phyloP scores from a whole-genome alignment of 208 protist species.

The Blechomonas ayalai region DNA sequence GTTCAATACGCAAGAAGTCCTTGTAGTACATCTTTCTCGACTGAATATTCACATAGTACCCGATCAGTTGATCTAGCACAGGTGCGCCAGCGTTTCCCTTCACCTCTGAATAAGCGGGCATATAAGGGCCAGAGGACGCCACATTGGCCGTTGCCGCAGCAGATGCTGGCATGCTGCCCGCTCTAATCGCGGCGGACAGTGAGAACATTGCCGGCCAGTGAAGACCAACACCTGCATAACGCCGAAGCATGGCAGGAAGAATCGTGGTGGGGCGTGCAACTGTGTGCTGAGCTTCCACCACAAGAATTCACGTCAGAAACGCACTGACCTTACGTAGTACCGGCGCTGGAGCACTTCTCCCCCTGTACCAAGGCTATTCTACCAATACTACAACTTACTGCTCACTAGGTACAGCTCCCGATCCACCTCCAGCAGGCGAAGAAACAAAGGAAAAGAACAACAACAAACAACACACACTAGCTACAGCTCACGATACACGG shows the following conservation, averaged over 20 bases:
- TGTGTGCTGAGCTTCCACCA: too few species aligned
- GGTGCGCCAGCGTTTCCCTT: slow-evolving; percentile 48
- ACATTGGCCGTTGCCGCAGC: slow-evolving; percentile 38
- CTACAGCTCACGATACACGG: too few species aligned
- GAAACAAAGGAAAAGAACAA: background rate
- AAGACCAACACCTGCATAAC: slow-evolving; percentile 24
- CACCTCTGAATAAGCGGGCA: slow-evolving; percentile 75
- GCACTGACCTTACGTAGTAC: too few species aligned
- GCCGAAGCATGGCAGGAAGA: slow-evolving; percentile 5
- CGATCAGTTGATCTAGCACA: slow-evolving; percentile 86
- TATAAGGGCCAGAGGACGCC: slow-evolving; percentile 37
- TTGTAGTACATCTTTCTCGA: slow-evolving; percentile 93
- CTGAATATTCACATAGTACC: slow-evolving; percentile 92
- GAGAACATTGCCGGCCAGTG: slow-evolving; percentile 6
- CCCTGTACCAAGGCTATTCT: background rate
- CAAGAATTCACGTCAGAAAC: too few species aligned
- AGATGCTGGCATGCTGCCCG: slow-evolving; percentile 18
- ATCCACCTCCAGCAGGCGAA: background rate
- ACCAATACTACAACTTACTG: background rate
- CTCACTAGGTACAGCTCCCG: background rate
- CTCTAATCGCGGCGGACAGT: too few species aligned
- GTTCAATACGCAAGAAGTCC: slow-evolving; percentile 89
- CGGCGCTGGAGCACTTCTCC: too few species aligned
- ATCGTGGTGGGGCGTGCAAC: background rate
- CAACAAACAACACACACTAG: background rate